These are phyloP conservation scores for Penicillium turbatum DNA, from an alignment of 495 filamentous ascomycete genomes.

Conservation along the genomic window DNA sequence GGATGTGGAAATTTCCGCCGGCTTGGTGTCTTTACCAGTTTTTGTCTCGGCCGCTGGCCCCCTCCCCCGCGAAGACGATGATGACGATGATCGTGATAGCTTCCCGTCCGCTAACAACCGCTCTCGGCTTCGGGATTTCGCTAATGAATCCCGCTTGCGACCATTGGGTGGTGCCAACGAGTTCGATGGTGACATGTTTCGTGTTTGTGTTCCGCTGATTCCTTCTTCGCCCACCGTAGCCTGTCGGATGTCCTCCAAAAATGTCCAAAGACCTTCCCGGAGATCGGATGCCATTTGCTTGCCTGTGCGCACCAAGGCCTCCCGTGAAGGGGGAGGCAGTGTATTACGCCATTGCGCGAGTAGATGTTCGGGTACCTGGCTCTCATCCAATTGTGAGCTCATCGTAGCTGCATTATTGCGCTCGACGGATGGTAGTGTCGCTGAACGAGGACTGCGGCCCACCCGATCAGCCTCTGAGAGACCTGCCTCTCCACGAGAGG, in stretches of 20 bases:
- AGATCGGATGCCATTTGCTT: conserved; percentile 91
- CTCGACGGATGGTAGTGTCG: conserved; percentile 45
- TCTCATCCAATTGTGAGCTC: conserved; percentile 21
- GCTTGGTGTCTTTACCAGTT: conserved; percentile 48
- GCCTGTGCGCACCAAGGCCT: conserved; percentile 59
- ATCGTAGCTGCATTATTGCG: conserved; percentile 24
- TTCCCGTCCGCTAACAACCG: conserved; percentile 35
- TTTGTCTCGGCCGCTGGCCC: conserved; percentile 31
- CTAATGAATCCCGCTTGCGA: conserved; percentile 35
- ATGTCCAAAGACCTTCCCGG: conserved; percentile 89
- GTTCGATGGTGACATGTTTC: conserved; percentile 30
- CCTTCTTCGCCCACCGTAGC: conserved; percentile 93
- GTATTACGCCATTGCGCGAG: conserved; percentile 40
- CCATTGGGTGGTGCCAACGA: conserved; percentile 20
- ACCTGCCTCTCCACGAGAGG: conserved; percentile 3
- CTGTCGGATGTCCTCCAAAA: conserved; percentile 91
- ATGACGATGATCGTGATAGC: conserved; percentile 34
- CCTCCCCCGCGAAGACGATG: conserved; percentile 34
- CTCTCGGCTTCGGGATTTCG: conserved; percentile 37
- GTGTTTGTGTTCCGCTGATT: conserved; percentile 53
- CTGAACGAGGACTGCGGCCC: conserved; percentile 41
- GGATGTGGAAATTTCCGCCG: conserved; percentile 42
- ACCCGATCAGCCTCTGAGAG: conserved; percentile 30
- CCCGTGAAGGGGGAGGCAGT: conserved; percentile 46
- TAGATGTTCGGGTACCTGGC: conserved; percentile 30